Percentiles rank a stretch among this genome's conserved stretches.
These are phyloP conservation scores for Moniliophthora roreri DNA, from an alignment of 1,284 basidiomycete species.

Conservation along the genomic window DNA sequence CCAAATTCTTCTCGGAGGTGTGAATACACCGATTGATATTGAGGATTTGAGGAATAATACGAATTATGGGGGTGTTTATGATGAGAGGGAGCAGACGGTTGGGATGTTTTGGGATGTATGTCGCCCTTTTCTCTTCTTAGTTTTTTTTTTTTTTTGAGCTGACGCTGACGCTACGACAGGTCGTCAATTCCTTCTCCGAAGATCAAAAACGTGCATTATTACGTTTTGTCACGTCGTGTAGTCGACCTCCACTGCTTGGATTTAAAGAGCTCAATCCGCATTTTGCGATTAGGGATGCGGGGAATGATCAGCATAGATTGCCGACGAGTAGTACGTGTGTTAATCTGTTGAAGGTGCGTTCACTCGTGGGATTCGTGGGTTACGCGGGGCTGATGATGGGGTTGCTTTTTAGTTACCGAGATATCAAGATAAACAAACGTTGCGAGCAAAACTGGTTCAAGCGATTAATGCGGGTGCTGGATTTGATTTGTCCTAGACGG, in stretches of 20 bases:
- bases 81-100: conserved; percentile 71
- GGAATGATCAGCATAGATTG: conserved; percentile 70
- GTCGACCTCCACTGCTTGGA: conserved; percentile 85
- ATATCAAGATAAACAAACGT: conserved; percentile 59
- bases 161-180: too few species aligned
- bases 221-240: conserved; percentile 90
- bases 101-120: conserved; percentile 72
- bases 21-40: conserved; percentile 80
- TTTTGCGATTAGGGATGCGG: conserved; percentile 83
- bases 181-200: conserved; percentile 72
- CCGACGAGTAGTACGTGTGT: conserved; percentile 86
- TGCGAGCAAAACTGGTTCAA: conserved; percentile 81
- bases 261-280: conserved; percentile 87
- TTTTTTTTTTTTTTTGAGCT: conserved; percentile 32
- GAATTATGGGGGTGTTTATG: conserved; percentile 76
- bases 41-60: conserved; percentile 77
- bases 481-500: conserved; percentile 79
- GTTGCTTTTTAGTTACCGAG: conserved; percentile 75
- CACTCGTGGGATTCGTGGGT: conserved; percentile 10
- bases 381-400: background rate
- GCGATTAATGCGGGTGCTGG: conserved; percentile 85
- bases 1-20: conserved; percentile 83
- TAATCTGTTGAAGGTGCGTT: conserved; percentile 76
- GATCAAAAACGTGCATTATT: conserved; percentile 73
- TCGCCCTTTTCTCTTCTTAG: conserved; percentile 3